Evolutionary conservation across 495 filamentous ascomycete species (phyloP), one percentile per base, ranked within the genome.

Genomic region (Podospora didyma): DNA sequence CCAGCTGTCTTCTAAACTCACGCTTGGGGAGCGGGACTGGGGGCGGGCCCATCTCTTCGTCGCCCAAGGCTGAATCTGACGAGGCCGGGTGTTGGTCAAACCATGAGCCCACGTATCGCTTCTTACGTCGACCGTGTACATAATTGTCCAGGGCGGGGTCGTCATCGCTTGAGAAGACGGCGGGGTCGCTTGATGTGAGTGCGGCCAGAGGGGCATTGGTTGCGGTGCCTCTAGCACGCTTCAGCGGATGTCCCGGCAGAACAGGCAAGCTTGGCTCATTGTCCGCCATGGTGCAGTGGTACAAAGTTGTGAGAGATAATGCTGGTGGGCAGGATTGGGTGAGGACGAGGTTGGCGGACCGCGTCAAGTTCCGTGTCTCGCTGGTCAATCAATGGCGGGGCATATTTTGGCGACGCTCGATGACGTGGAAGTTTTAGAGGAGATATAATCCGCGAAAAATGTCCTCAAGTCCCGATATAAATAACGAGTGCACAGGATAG

Each of bases 161-260:
- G 58, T 92, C 89, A 57, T 92, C 89, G 59, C 86, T 90, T 0
- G 87, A 90, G 71, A 92, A 92, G 4, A 90, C 63, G 11, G 88
- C 84, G 3, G 87, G 86, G 61, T 91, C 88, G 62, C 87, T 90
- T 24, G 88, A 90, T 26, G 74, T 70, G 24, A 68, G 63, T 37
- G 37, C 22, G 49, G 61, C 11, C 26, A 59, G 51, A 63, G 68
- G 59, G 59, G 39, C 39, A 17, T 42, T 20, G n/a, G 48, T 19
- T 5, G 60, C 50, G 45, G 62, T 22, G 46, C 51, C 53, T 54
- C 73, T 70, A 41, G 55, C 57, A 41, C 76, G 78, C 64, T 82
- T 81, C 56, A 72, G 69, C 17, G 68, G 58, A 69, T 62, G 11
- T 61, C 69, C 20, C 57, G 26, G 62, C 58, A 12, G 68, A 54